Evolutionary conservation across 192 early-diverging fungal genomes (phyloP), one percentile per base, ranked within the genome.

Genomic region (Martensiomyces pterosporus): DNA sequence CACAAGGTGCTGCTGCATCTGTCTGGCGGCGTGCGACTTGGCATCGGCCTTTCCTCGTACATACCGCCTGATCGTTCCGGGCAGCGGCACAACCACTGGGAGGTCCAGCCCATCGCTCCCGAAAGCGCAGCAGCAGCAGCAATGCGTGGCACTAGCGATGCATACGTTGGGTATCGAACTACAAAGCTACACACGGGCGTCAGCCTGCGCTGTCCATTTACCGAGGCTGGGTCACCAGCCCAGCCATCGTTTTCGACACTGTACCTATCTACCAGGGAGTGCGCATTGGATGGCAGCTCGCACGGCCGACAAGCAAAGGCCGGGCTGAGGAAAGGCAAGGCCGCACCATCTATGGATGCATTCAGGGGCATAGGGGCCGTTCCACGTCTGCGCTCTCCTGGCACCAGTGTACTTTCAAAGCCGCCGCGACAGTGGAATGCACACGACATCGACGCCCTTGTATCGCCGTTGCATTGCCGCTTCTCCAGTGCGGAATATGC

Each of bases 21-120:
- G 14, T 57, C 56, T 7, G 66, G 66, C 9, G 72, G 72, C 14
- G 72, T 75, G 47, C 60, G 72, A n/a, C 51, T 75, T 21, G 66
- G 72, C 8, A 75, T 75, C 22, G 72, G 72, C 0, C 61, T 75
- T 17, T 75, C 65, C 13, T 52, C 72, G 21, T 67, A 53, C 24
- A 69, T 69, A 15, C 60, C 66, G 18, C 72, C 72, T 2, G 66
- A 64, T 42, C 15, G 22, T 2, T 9, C 44, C 15, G 72, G 72
- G 15, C 27, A 53, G 16, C 60, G 64, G 10, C 65, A 57, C 42
- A 75, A 68, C 29, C 72, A 75, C 26, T 75, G 72, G 72, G 66
- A 75, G 14, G 66, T 75, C 3, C 64, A 68, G 34, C 72, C 72
- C 5, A 75, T 68, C 27, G 72, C 72, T 16, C 72, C 66, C 9